Evolutionary conservation across 352 stramenopile genomes (phyloP).

Genomic region (Phytophthora macrochlamydospora): DNA sequence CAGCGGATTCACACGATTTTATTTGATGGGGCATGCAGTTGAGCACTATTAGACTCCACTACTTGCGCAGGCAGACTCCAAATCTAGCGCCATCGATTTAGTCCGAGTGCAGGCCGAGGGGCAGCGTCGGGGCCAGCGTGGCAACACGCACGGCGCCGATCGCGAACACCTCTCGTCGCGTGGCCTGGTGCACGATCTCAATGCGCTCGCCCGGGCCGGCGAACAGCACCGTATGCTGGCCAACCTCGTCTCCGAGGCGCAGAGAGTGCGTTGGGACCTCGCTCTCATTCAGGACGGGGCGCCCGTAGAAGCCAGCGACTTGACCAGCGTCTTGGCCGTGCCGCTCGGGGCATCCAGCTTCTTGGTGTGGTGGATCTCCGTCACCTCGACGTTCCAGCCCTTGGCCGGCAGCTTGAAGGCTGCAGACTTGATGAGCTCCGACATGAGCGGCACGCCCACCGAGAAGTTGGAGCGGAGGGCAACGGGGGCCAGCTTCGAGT

Average conservation of each 20-base stretch:
- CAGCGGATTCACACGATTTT: conserved; percentile 9
- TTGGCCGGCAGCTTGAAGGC: conserved; percentile 76
- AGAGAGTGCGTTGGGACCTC: conserved; percentile 68
- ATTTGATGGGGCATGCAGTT: conserved; percentile 28
- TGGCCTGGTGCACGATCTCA: conserved; percentile 86
- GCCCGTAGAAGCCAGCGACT: conserved; percentile 65
- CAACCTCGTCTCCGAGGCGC: conserved; percentile 82
- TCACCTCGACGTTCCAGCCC: conserved; percentile 84
- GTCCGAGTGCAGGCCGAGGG: conserved; percentile 70
- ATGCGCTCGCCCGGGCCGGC: conserved; percentile 79
- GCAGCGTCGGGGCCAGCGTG: conserved; percentile 52
- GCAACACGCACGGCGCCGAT: conserved; percentile 74
- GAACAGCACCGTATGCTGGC: conserved; percentile 85
- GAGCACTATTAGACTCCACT: conserved; percentile 28
- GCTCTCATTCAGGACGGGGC: conserved; percentile 56
- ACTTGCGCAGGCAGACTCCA: conserved; percentile 18
- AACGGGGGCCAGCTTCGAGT: conserved; percentile 64
- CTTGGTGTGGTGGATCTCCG: conserved; percentile 87
- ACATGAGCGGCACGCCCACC: conserved; percentile 79
- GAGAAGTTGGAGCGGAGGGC: conserved; percentile 87
- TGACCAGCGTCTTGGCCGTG: conserved; percentile 81
- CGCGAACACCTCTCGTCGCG: conserved; percentile 81
- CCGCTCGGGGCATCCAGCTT: conserved; percentile 85
- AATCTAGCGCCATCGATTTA: conserved; percentile 26
- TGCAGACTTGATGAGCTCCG: conserved; percentile 70